Conservation (phyloP, 179 eudicot species). For the Camellia oleifera region DNA sequence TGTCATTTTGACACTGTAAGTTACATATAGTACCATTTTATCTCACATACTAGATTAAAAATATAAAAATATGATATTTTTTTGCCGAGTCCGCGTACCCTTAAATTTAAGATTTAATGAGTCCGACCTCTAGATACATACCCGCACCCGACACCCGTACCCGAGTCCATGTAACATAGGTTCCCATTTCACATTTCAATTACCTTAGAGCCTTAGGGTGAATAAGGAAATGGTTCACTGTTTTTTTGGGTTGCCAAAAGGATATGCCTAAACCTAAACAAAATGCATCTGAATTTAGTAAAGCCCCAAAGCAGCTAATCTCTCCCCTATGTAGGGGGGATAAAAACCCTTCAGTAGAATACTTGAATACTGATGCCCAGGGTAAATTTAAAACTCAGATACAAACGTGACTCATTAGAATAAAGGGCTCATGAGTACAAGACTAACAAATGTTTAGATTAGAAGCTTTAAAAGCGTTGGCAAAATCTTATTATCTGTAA, state of each 20-base stretch:
- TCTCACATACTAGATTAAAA: no score
- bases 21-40: no score
- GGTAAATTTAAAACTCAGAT: not conserved
- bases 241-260: not conserved
- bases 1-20: no score
- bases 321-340: not conserved
- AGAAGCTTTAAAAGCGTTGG: not conserved
- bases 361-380: not conserved
- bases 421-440: not conserved
- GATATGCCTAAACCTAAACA: not conserved
- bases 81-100: no score
- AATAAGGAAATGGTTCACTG: not conserved
- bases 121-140: no score
- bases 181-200: constrained; percentile 1
- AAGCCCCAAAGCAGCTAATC: not conserved
- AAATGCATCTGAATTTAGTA: not conserved
- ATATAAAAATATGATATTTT: no score
- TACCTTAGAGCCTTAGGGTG: not conserved
- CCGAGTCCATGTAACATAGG: not conserved
- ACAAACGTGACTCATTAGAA: not conserved
- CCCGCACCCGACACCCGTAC: no score
- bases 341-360: not conserved
- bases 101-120: no score
- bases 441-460: not conserved
- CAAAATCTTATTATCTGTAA: not conserved